phyloP scores from a whole-genome alignment of 2,329 filamentous ascomycete species.

The Fusarium succisae region DNA sequence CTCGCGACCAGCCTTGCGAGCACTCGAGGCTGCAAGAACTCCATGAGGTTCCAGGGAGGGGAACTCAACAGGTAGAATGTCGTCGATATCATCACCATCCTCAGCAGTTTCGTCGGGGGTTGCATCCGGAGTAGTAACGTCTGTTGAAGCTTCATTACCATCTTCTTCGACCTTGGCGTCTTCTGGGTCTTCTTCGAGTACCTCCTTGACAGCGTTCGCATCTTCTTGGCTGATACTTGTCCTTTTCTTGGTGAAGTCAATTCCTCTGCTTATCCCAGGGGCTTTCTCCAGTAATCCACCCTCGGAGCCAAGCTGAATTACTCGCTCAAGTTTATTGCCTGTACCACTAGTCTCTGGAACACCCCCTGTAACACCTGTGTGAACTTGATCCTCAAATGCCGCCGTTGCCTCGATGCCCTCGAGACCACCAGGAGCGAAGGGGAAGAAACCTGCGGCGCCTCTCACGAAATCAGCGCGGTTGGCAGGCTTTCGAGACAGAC shows the following conservation, averaged over 20 bases:
- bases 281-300: constrained; percentile 83
- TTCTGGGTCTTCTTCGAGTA: constrained; percentile 63
- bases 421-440: constrained; percentile 89
- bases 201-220: constrained; percentile 75
- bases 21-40: constrained; percentile 75
- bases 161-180: constrained; percentile 44
- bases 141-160: constrained; percentile 42
- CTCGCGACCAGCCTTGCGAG: constrained; percentile 80
- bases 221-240: constrained; percentile 65
- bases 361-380: constrained; percentile 60
- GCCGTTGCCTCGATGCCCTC: constrained; percentile 88
- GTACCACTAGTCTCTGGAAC: constrained; percentile 54
- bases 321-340: constrained; percentile 74
- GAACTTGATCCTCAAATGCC: constrained; percentile 80
- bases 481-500: constrained; percentile 84
- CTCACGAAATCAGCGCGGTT: constrained; percentile 89
- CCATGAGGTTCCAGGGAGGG: constrained; percentile 87
- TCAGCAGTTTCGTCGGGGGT: constrained; percentile 54
- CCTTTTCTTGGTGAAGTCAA: constrained; percentile 73
- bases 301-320: constrained; percentile 83
- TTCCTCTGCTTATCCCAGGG: constrained; percentile 82
- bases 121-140: constrained; percentile 38
- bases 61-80: constrained; percentile 90
- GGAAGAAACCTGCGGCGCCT: constrained; percentile 92
- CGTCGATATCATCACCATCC: constrained; percentile 77